phyloP scores from a whole-genome alignment of 1,139 yeast species.

The Debaryomyces sp. region DNA sequence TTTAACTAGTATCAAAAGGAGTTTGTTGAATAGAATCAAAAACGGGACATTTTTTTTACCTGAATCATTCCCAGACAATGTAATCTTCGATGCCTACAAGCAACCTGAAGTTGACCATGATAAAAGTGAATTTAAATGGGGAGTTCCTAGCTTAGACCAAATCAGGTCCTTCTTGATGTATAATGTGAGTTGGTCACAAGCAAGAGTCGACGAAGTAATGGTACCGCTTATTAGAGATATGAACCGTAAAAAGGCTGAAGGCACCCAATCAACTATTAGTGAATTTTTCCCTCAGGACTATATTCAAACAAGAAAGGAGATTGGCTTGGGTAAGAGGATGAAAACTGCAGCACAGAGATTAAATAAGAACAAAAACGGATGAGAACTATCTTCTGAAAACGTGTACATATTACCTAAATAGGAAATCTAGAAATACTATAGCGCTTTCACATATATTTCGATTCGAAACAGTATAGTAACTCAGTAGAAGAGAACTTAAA shows the following conservation, averaged over 20 bases:
- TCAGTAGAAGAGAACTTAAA: not conserved
- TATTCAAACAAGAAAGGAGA: constrained; percentile 45
- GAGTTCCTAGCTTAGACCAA: constrained; percentile 81
- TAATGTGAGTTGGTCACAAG: constrained; percentile 82
- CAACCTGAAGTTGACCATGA: constrained; percentile 86
- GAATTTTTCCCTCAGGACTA: constrained; percentile 62
- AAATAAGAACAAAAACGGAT: constrained; percentile 21
- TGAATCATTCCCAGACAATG: constrained; percentile 67
- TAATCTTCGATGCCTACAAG: constrained; percentile 72
- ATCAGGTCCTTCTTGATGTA: constrained; percentile 69
- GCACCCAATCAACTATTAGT: constrained; percentile 57
- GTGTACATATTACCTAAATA: constrained; percentile 9
- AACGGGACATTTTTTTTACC: constrained; percentile 65
- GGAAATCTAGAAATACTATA: constrained; percentile 10
- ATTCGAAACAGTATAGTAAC: not conserved
- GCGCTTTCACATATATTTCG: not conserved
- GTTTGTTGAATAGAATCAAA: constrained; percentile 58
- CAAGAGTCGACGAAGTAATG: constrained; percentile 77
- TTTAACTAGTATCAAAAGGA: constrained; percentile 39
- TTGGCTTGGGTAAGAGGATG: constrained; percentile 60
- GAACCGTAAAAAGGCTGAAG: constrained; percentile 59
- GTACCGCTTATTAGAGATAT: constrained; percentile 86
- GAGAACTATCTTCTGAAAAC: not conserved
- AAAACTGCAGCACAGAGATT: constrained; percentile 58
- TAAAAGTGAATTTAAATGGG: constrained; percentile 82